Evolutionary conservation across 1,139 yeast genomes (phyloP), one percentile per base, ranked within the genome.

Genomic region (Suhomyces kunorum): DNA sequence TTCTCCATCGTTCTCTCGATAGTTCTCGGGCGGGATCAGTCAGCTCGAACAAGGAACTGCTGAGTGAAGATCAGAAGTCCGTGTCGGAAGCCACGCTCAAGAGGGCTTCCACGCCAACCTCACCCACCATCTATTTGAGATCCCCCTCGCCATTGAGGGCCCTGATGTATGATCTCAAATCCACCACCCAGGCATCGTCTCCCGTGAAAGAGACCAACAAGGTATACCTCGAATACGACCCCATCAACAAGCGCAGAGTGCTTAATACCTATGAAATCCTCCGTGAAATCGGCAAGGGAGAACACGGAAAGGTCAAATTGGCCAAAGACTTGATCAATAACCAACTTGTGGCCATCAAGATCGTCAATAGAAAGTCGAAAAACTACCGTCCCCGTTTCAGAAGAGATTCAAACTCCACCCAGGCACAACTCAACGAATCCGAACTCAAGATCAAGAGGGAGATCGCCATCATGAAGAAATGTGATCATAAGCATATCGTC

Each of bases 301-400:
- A 92, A 61, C 98, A 92, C 63, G 98, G 99, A 13, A 90, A 89
- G 61, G 99, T 94, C 32, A 94, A 92, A 61, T 72, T 94, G 17
- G 98, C 96, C 0, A 76, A 77, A 45, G 94, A 90, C 58, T 63
- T 83, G 40, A 74, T 79, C 16, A 75, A 84, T 11, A 77, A 81
- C 36, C 86, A 83, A 50, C 70, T 81, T 34, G 98, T 90, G 17
- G 98, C 98, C 0, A 90, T 94, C 44, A 94, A 94, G 59, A 87
- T 94, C 42, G 92, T 94, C 20, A 90, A 87, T 59, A 73, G 98
- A 41, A 80, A 78, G 44, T 80, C 83, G 11, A 68, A 64, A 41
- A 74, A 78, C 37, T 71, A 67, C 22, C 55, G 75, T 34, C 87
- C 87, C 0, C 60, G 78, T 19, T 59, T 81, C 37, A 78, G 83